Conservation (phyloP, 805 yeast genomes). For the Crinitomyces ghanaensis region DNA sequence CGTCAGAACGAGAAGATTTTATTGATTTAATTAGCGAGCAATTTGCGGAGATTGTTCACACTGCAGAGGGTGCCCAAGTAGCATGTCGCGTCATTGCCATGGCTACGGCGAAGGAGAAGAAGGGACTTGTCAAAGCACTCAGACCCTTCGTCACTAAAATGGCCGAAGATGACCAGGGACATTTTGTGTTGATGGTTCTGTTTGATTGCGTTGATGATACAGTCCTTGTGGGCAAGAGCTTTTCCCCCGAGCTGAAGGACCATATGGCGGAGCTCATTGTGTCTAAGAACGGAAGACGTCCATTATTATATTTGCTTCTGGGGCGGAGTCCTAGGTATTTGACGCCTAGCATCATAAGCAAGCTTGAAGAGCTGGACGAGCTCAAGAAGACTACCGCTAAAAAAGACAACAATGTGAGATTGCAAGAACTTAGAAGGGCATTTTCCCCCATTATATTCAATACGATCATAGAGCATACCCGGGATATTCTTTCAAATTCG, state of each 20-base stretch:
- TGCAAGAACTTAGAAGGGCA: slow-evolving; percentile 50
- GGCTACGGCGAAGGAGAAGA: slow-evolving; percentile 90
- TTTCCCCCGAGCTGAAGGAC: slow-evolving; percentile 43
- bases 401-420: slow-evolving; percentile 70
- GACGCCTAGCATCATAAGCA: slow-evolving; percentile 52
- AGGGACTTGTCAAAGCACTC: slow-evolving; percentile 57
- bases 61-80: slow-evolving; percentile 88
- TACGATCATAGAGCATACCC: slow-evolving; percentile 39
- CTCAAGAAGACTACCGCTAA: slow-evolving; percentile 63
- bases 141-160: slow-evolving; percentile 66
- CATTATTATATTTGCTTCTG: slow-evolving; percentile 66
- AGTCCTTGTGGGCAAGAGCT: slow-evolving; percentile 64
- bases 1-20: slow-evolving; percentile 57
- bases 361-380: slow-evolving; percentile 48
- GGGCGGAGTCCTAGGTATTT: slow-evolving; percentile 78
- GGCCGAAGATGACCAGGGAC: slow-evolving; percentile 79
- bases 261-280: slow-evolving; percentile 42
- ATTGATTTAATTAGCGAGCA: slow-evolving; percentile 78
- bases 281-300: slow-evolving; percentile 79
- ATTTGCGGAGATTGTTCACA: slow-evolving; percentile 89
- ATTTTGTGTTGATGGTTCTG: slow-evolving; percentile 62
- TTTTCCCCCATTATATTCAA: slow-evolving; percentile 58
- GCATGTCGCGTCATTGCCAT: slow-evolving; percentile 70
- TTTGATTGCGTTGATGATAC: slow-evolving; percentile 92
- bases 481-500: slow-evolving; percentile 48